phyloP scores from a whole-genome alignment of 768 basidiomycete genomes.

The Psilocybe sp. region DNA sequence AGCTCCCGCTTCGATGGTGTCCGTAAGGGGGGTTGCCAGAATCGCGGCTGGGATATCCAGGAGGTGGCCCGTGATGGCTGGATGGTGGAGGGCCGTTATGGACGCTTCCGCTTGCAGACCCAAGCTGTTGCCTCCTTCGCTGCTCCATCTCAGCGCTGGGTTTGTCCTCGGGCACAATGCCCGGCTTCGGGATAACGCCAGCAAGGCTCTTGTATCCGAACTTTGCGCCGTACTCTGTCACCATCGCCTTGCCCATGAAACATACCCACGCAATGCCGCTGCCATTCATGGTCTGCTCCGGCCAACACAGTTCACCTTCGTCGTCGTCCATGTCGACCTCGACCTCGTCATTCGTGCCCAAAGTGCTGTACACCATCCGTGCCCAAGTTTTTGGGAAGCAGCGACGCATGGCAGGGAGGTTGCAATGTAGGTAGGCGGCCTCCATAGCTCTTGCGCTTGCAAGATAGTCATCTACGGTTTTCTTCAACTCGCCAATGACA shows the following conservation, averaged over 20 bases:
- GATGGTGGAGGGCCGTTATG: no score
- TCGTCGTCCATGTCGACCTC: constrained; percentile 84
- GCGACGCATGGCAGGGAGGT: constrained; percentile 62
- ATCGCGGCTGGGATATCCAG: no score
- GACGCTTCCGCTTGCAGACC: no score
- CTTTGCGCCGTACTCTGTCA: constrained; percentile 74
- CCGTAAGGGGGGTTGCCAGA: no score
- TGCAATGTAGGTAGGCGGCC: constrained; percentile 52
- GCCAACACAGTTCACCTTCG: constrained; percentile 86
- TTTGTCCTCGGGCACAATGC: no score
- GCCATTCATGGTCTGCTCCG: constrained; percentile 66
- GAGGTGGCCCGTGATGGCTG: no score
- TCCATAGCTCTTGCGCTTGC: constrained; percentile 48
- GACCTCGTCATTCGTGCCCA: constrained; percentile 65
- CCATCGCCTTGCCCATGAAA: constrained; percentile 83
- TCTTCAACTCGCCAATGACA: constrained; percentile 40
- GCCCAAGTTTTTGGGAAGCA: constrained; percentile 77
- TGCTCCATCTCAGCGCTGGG: no score
- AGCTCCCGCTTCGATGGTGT: no score
- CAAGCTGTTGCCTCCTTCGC: no score
- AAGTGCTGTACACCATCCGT: constrained; percentile 65
- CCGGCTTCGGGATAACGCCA: constrained; percentile 69
- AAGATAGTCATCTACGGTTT: constrained; percentile 33
- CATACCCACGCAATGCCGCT: constrained; percentile 88
- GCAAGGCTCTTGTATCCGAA: constrained; percentile 72